Base-by-base conservation (phyloP, 2,329 filamentous ascomycete species). In the Colletotrichum filicis region DNA sequence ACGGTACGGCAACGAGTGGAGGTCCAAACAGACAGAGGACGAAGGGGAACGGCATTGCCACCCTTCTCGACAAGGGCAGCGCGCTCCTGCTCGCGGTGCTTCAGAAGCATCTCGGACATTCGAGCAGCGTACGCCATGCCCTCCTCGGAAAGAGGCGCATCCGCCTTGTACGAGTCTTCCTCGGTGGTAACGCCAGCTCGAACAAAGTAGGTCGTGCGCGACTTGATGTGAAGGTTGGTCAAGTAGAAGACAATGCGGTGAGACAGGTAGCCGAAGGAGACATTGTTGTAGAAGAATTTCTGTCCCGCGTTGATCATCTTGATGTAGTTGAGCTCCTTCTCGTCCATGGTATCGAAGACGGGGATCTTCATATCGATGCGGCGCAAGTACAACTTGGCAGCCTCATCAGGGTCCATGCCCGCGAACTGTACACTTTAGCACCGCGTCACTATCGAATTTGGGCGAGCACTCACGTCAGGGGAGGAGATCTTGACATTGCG, bases 271-370 rank as follows among this genome's bases (percentile, higher is more conserved):
- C 95, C 96, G 82, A 99, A 98, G 79, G 93, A 95, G 81, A 97
- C 94, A 77, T 98, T 98, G 85, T 99, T 99, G 83, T 98, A 96
- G 78, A 96, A 93, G 79, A 99, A 93, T 76, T 95, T 92, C 79
- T 96, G 92, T 57, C 97, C 97, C 8, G 97, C 97, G 77, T 99
- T 99, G 81, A 98, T 97, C 96, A 99, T 98, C 86, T 98, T 98
- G 85, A 99, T 96, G 84, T 96, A 99, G 81, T 98, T 98, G 75
- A 99, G 88, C 76, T 98, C 95, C 35, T 89, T 88, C 82, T 99
- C 97, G 78, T 95, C 90, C 95, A 99, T 98, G 1, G 95, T 97
- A 84, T 99, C 95, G 78, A 98, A 99, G 72, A 96, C 92, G 24
- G 97, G 97, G 73, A 99, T 99, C 77, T 97, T 94, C 77, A 94